Conservation (phyloP, 2,329 filamentous ascomycete species). For the Karstenula rhodostoma region DNA sequence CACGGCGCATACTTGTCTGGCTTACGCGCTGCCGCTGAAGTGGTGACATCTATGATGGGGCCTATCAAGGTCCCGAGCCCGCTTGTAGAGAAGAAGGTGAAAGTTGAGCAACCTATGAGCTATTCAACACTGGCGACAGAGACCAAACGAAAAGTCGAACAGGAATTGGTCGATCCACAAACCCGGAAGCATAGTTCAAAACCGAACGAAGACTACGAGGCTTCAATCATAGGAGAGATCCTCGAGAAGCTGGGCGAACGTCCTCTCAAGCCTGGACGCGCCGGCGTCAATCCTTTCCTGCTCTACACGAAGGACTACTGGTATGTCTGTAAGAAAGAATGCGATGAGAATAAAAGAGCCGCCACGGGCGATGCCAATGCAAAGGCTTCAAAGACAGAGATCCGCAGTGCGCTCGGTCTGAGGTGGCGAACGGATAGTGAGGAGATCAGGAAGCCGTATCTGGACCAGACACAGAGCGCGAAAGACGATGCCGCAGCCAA, state of each 20-base stretch:
- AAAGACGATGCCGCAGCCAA: slow-evolving; percentile 70
- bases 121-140: slow-evolving; percentile 22
- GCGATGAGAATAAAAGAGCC: slow-evolving; percentile 71
- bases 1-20: slow-evolving; percentile 97
- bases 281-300: slow-evolving; percentile 84
- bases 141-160: slow-evolving; percentile 35
- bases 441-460: slow-evolving; percentile 78
- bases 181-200: slow-evolving; percentile 35
- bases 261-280: slow-evolving; percentile 74
- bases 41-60: slow-evolving; percentile 81
- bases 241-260: slow-evolving; percentile 74
- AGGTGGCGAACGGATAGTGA: slow-evolving; percentile 85
- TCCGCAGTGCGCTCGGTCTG: slow-evolving; percentile 83
- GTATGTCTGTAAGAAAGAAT: slow-evolving; percentile 69
- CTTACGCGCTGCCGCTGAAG: slow-evolving; percentile 84
- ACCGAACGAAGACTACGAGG: slow-evolving; percentile 60
- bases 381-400: slow-evolving; percentile 74
- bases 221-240: slow-evolving; percentile 65
- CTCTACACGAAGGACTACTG: slow-evolving; percentile 83
- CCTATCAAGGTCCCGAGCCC: slow-evolving; percentile 78
- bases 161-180: slow-evolving; percentile 25
- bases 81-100: slow-evolving; percentile 71
- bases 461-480: slow-evolving; percentile 75
- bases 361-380: slow-evolving; percentile 71
- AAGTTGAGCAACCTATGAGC: slow-evolving; percentile 31